phyloP scores from a whole-genome alignment of 2,329 filamentous ascomycete species.

The Fusarium sp. region DNA sequence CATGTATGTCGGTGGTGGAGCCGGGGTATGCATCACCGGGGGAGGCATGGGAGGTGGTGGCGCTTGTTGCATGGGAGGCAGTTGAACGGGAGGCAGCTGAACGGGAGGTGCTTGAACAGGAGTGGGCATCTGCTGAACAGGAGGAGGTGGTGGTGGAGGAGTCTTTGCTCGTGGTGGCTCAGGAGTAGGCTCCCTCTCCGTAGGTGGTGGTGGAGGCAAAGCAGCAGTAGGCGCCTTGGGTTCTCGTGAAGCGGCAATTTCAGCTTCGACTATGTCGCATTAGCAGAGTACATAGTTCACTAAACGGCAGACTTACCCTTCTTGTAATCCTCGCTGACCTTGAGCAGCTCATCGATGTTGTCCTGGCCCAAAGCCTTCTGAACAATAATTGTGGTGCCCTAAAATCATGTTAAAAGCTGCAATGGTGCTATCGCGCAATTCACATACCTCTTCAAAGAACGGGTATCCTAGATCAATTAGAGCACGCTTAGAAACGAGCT shows the following conservation, averaged over 20 bases:
- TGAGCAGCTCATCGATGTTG: conserved; percentile 91
- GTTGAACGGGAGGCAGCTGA: conserved; percentile 55
- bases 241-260: conserved; percentile 31
- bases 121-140: conserved; percentile 17
- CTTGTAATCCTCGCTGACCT: conserved; percentile 82
- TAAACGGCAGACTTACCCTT: conserved; percentile 58
- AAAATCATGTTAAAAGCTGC: conserved; percentile 12
- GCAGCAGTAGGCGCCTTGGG: conserved; percentile 44
- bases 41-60: conserved; percentile 42
- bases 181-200: conserved; percentile 51
- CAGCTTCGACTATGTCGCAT: conserved; percentile 27
- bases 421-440: fast-evolving
- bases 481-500: conserved; percentile 82
- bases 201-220: conserved; percentile 50
- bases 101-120: conserved; percentile 46
- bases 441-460: conserved; percentile 83
- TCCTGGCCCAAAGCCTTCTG: conserved; percentile 87
- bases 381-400: conserved; percentile 86
- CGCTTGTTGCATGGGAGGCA: conserved; percentile 33
- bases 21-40: conserved; percentile 6
- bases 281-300: background rate
- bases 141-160: conserved; percentile 40
- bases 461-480: conserved; percentile 88
- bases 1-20: conserved; percentile 9
- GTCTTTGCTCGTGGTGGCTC: conserved; percentile 51